Percentiles rank a stretch among this genome's conserved stretches.
Conservation (phyloP, 805 yeast species). For the Zygoascus bituminiphila region DNA sequence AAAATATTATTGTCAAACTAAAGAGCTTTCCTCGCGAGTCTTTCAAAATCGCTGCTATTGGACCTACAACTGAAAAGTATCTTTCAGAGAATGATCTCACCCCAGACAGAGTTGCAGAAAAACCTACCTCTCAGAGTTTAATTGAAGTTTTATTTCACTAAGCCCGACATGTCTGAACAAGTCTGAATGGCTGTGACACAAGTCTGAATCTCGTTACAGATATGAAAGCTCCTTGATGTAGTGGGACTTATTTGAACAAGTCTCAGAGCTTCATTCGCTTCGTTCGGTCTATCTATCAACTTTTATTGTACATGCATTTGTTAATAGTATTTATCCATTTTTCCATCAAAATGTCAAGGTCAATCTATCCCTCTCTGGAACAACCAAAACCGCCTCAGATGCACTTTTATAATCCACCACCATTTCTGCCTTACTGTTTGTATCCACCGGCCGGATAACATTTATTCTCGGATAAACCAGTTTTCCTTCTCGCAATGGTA, state of each 20-base stretch:
- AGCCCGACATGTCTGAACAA: neutral
- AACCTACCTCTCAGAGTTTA: conserved; percentile 63
- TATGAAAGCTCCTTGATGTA: too few relatives aligned
- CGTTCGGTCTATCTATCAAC: too few relatives aligned
- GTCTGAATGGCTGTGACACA: neutral
- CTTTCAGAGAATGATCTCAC: conserved; percentile 42
- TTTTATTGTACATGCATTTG: neutral
- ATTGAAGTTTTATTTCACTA: conserved; percentile 33
- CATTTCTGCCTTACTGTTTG: conserved; percentile 29
- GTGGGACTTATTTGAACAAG: too few relatives aligned
- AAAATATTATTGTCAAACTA: conserved; percentile 46
- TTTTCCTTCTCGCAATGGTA: conserved; percentile 74
- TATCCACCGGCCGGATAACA: conserved; percentile 29
- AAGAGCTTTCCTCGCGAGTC: conserved; percentile 15
- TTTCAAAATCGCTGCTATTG: conserved; percentile 67
- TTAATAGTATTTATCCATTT: too few relatives aligned
- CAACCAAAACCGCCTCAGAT: conserved; percentile 58
- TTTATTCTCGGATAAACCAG: conserved; percentile 56
- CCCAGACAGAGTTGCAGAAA: conserved; percentile 57
- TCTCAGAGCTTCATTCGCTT: too few relatives aligned
- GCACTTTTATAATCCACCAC: conserved; percentile 63
- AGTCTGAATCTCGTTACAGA: too few relatives aligned
- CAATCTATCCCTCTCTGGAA: conserved; percentile 57
- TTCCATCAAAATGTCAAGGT: conserved; percentile 45
- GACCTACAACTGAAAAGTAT: conserved; percentile 78